Base-by-base conservation (phyloP, 805 yeast genomes). In the Yarrowia bubula region DNA sequence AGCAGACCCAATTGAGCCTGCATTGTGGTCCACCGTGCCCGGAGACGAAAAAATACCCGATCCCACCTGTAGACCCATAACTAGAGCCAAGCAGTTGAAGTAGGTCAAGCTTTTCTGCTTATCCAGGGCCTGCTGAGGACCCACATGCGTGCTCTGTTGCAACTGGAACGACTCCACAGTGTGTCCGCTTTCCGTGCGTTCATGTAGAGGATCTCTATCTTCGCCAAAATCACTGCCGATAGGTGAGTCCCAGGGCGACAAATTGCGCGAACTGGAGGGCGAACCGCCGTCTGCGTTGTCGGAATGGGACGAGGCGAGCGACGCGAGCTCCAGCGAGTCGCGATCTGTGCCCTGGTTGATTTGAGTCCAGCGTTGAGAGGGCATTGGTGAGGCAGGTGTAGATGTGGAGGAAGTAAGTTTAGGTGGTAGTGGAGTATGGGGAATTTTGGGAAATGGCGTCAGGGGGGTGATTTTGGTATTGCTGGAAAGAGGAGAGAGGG, bases 1-100 rank as follows among this genome's bases (percentile, higher is more conserved):
- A 7, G 80, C 71, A 11, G 75, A 72, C 4, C 76, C 79, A 0
- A 73, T 74, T 1, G 80, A 76, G 10, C 79, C 79, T 0, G 78
- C 76, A 62, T 71, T 72, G 14, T 71, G 67, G 66, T 74, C 72
- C n/a, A 78, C 73, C 65, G 75, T 75, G 44, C 76, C 75, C 2
- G 81, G 81, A 10, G 80, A 76, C 22, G 80, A 74, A 63, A 78
- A 78, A 41, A 78, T 78, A 8, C 81, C 81, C 2, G 80, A 77
- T 8, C 81, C 81, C n/a, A 78, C 75, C 64, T 78, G 80, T n/a
- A 78, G 70, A 6, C 81, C 80, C 22, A 78, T 69, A 2, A 78
- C 79, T 13, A 78, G 70, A 2, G 75, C 74, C 28, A 78, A 70
- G 8, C 81, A 80, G 64, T 76, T 74, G 14, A 73, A 43, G 57